Percentiles rank a stretch among this genome's conserved stretches.
Conservation (phyloP, 495 filamentous ascomycete species). For the Penicillium daleae region DNA sequence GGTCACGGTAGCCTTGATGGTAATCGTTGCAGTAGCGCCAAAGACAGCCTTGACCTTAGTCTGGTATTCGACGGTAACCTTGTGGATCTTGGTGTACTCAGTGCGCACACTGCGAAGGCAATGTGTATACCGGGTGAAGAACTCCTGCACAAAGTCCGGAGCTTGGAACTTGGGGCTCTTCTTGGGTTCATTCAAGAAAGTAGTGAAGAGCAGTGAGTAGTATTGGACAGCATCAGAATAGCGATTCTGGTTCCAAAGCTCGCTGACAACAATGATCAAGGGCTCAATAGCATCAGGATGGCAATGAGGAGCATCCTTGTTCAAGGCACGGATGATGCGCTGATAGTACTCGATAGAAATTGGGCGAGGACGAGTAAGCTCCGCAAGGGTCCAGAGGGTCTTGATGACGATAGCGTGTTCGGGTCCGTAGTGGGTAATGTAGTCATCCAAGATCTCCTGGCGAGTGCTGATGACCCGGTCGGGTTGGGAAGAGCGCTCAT, state of each 20-base stretch:
- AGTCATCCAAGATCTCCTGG: constrained; percentile 39
- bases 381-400: constrained; percentile 40
- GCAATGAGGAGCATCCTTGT: constrained; percentile 38
- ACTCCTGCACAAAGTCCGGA: constrained; percentile 32
- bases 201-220: constrained; percentile 40
- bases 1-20: constrained; percentile 38
- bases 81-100: constrained; percentile 36
- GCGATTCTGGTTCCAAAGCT: constrained; percentile 40
- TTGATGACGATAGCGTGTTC: constrained; percentile 39
- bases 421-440: constrained; percentile 34
- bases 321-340: constrained; percentile 38
- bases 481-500: constrained; percentile 38
- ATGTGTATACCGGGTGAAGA: constrained; percentile 39
- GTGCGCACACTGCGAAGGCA: constrained; percentile 38
- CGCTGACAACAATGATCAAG: constrained; percentile 40
- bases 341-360: constrained; percentile 44
- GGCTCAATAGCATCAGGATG: constrained; percentile 41
- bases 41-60: constrained; percentile 38
- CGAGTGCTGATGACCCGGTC: constrained; percentile 38
- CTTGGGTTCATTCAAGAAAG: constrained; percentile 35
- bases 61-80: constrained; percentile 39
- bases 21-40: constrained; percentile 39
- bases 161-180: constrained; percentile 36
- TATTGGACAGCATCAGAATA: constrained; percentile 40
- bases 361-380: constrained; percentile 39